Percentiles rank a stretch among this genome's conserved stretches.
These are phyloP conservation scores for Verticillium albo-atrum DNA, from an alignment of 2,329 filamentous ascomycete species.

Conservation along the genomic window DNA sequence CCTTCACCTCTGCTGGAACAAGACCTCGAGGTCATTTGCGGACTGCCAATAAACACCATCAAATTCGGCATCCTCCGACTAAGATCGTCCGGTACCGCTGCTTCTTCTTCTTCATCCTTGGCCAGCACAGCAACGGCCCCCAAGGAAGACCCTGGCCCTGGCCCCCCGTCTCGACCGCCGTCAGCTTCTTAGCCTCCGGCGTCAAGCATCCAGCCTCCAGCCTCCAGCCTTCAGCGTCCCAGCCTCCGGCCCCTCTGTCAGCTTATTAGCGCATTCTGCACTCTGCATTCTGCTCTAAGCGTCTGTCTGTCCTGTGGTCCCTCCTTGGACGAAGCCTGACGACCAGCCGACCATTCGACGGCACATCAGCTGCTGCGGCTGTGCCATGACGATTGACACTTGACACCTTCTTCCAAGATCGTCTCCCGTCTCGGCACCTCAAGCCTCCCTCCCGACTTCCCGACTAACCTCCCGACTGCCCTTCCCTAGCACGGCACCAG, in stretches of 20 bases:
- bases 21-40: neutral
- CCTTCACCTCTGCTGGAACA: neutral
- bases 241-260: neutral
- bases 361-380: neutral
- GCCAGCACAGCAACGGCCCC: neutral
- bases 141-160: neutral
- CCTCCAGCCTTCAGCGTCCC: neutral
- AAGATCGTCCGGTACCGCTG: neutral
- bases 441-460: too few relatives aligned
- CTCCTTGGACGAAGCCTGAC: neutral
- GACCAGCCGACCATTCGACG: neutral
- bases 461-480: neutral
- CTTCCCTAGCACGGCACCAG: neutral
- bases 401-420: slow-evolving; percentile 1
- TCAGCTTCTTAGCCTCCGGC: neutral
- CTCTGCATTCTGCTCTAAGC: too few relatives aligned
- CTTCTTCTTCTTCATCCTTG: neutral
- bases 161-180: neutral
- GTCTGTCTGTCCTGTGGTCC: neutral
- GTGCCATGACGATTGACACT: neutral
- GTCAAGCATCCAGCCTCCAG: too few relatives aligned
- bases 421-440: slow-evolving; percentile 1
- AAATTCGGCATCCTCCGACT: neutral
- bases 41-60: neutral
- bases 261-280: neutral